Evolutionary conservation across 441 rosid species (phyloP), one percentile per base, ranked within the genome.

Genomic region (Sinapis alba): DNA sequence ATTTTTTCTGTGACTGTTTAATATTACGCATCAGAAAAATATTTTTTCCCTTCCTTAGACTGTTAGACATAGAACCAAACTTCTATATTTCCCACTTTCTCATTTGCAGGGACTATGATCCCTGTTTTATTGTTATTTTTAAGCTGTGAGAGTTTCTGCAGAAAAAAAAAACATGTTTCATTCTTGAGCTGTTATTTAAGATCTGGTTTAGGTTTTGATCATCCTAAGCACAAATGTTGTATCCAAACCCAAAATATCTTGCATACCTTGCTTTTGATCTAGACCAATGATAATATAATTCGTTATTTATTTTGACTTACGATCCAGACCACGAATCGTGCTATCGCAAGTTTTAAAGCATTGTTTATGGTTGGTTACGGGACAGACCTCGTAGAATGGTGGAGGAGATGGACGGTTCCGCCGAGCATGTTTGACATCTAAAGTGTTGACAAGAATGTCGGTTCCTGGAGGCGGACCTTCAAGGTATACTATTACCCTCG

Each of bases 381-480:
- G 12, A 43, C 45, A 43, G 57, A 95, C 99, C 93, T 87, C 89
- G 68, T 91, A 85, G 65, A 79, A 45, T 3, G 97, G 96, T 23
- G 84, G 89, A 71, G 81, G 78, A 11, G 88, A 86, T 9, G 97
- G 96, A 24, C 84, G 90, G 66, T 57, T 71, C 80, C 85, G 88
- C 82, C 69, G 79, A 9, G 98, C 98, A 73, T 87, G 98, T 85
- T 89, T 91, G 18, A 90, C 89, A 24, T 66, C 57, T 6, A 93
- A 74, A 80, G 81, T 82, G 65, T 91, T 88, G 63, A 93, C 62
- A 60, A 95, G 97, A 81, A 95, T 91, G 83, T 95, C 96, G 6
- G 81, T 74, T 75, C 98, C 98, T 11, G 92, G 82, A 36, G 96
- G 93, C 19, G 99, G 98, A 78, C 98, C 99, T 89, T 95, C 99